Evolutionary conservation across 768 basidiomycete genomes (phyloP), one percentile per base, ranked within the genome.

Genomic region (Pholiota microspora): DNA sequence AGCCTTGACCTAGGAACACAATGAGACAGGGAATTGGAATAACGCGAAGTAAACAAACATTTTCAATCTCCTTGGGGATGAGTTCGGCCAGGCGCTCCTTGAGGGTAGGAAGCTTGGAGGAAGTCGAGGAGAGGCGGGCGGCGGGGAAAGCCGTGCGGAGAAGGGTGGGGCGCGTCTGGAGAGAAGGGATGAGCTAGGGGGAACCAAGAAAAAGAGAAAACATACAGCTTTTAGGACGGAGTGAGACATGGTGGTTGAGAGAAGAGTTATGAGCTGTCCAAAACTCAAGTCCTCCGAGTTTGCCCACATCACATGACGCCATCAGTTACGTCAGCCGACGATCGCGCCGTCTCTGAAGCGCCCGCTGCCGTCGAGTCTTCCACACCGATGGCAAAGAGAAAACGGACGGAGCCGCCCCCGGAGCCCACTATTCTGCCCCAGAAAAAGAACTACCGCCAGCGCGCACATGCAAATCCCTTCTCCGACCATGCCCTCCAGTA

Each of bases 1-100:
- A 54, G 84, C 82, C 70, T 94, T 92, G 58, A 92, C 90, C 89
- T 92, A 62, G 7, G 44, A 28, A 62, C 32, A 56, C 54, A 13
- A 57, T 28, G 9, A 57, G 4, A n/a, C 10, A 28, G 1, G 47
- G 31, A 15, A 36, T 16, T 9, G 16, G 28, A 54, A 18, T 18
- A 18, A 44, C 5, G 34, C 23, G 56, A 45, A 57, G 18, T 23
- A 16, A 8, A 66, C 77, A 45, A 45, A 88, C 88, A 67, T 84
- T 83, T 68, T 89, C 88, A 54, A 87, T 81, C 68, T 96, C 88
- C 58, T 79, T 77, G 55, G 96, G 96, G 64, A 98, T 98, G 71
- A 98, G 84, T 74, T 97, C 92, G 29, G 91, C 84, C 57, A 98
- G 80, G 49, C 93, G 83, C 74, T 98, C 94, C 77, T 95, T 96